These are phyloP conservation scores for Circinella umbellata DNA, from an alignment of 371 early-diverging fungal genomes.

Conservation along the genomic window DNA sequence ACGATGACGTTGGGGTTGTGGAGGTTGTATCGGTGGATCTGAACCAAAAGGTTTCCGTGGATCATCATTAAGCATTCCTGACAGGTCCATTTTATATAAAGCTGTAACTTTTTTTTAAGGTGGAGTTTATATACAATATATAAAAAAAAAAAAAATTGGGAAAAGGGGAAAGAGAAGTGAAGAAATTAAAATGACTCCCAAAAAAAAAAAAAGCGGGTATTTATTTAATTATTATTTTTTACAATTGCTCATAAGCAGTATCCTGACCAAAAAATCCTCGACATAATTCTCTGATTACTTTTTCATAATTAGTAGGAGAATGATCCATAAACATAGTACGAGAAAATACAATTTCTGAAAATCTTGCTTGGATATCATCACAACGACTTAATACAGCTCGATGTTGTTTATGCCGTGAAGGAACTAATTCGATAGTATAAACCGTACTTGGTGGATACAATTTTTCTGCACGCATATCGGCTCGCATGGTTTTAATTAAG, in stretches of 20 bases:
- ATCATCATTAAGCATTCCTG: conserved; percentile 9
- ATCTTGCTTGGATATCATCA: conserved; percentile 71
- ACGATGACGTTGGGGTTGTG: neutral
- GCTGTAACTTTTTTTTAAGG: neutral
- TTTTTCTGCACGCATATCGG: conserved; percentile 81
- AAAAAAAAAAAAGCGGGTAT: neutral
- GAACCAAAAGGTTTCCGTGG: conserved; percentile 3
- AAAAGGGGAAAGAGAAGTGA: neutral
- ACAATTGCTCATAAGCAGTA: neutral
- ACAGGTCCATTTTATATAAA: conserved; percentile 5
- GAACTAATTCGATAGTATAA: conserved; percentile 63
- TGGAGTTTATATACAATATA: neutral
- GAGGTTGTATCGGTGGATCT: neutral
- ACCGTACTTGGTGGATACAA: conserved; percentile 80
- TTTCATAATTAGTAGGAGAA: conserved; percentile 72
- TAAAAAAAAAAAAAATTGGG: neutral
- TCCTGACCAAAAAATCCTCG: conserved; percentile 32
- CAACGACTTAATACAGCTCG: conserved; percentile 60
- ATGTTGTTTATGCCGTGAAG: conserved; percentile 37
- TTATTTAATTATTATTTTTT: neutral
- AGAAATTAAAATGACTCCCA: neutral
- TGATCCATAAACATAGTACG: conserved; percentile 79
- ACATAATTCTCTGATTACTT: conserved; percentile 32
- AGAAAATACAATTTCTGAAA: conserved; percentile 72
- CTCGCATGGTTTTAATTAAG: conserved; percentile 78